phyloP scores from a whole-genome alignment of 2,329 filamentous ascomycete species.

The Calonectria ilicicola region DNA sequence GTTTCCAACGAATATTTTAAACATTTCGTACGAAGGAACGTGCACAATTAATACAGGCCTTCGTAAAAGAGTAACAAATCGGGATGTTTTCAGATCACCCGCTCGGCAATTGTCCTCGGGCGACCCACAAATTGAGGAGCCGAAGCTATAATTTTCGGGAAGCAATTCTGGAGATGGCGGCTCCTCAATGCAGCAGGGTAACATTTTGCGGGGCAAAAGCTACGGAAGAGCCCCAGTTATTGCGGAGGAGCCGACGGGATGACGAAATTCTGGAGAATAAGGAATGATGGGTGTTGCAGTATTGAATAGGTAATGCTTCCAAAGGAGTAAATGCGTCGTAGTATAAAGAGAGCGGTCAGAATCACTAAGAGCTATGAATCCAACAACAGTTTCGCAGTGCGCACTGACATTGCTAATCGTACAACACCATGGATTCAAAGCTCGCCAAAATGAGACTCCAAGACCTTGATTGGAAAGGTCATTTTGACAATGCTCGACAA shows the following conservation, averaged over 20 bases:
- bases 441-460: background rate
- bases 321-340: background rate
- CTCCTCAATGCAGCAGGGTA: background rate
- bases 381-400: background rate
- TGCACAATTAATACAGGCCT: no score
- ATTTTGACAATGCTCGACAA: background rate
- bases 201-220: background rate
- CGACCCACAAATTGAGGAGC: background rate
- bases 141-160: background rate
- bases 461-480: background rate
- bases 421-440: fast-evolving
- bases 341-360: background rate
- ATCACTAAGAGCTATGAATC: background rate
- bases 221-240: background rate
- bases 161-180: background rate
- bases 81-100: background rate
- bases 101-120: no score
- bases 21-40: no score
- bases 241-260: background rate
- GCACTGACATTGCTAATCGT: background rate
- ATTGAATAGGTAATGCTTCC: background rate
- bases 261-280: no score
- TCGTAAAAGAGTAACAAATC: background rate
- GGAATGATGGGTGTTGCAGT: background rate
- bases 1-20: no score